These are phyloP conservation scores for Emergomyces pasteurianus DNA, from an alignment of 2,329 filamentous ascomycete genomes.

Conservation along the genomic window DNA sequence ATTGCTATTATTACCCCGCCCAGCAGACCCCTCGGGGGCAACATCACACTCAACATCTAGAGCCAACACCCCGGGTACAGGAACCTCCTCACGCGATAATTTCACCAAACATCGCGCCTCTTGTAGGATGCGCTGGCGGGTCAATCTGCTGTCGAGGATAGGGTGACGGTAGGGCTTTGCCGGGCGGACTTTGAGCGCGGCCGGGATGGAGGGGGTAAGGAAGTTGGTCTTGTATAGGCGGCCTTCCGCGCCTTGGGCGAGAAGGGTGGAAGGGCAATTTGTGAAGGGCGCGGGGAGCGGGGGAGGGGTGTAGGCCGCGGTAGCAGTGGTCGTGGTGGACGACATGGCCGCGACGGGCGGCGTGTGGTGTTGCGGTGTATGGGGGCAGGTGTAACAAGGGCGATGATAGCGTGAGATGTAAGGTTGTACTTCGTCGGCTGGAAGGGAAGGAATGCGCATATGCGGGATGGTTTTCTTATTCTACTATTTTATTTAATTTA, in stretches of 20 bases:
- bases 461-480: neutral
- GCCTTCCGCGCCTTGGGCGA: slow-evolving; percentile 91
- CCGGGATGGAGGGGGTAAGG: slow-evolving; percentile 54
- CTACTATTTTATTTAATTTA: neutral
- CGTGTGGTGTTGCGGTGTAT: neutral
- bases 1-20: slow-evolving; percentile 36
- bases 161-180: slow-evolving; percentile 87
- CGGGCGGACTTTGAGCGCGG: slow-evolving; percentile 83
- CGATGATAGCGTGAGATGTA: neutral
- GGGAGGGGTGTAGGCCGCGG: slow-evolving; percentile 21
- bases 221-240: slow-evolving; percentile 82
- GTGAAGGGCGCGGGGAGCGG: slow-evolving; percentile 53
- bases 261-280: slow-evolving; percentile 51
- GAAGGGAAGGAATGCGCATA: neutral
- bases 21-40: neutral
- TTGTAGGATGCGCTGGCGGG: slow-evolving; percentile 72
- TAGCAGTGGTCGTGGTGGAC: slow-evolving; percentile 15
- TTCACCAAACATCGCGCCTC: slow-evolving; percentile 78
- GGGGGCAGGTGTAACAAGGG: neutral
- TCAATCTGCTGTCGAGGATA: slow-evolving; percentile 74
- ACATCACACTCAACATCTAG: slow-evolving; percentile 43
- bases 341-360: neutral
- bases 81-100: slow-evolving; percentile 65
- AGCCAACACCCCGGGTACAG: slow-evolving; percentile 70
- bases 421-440: neutral